Conservation (phyloP, 495 filamentous ascomycete genomes). For the Daldinia bambusicola region DNA sequence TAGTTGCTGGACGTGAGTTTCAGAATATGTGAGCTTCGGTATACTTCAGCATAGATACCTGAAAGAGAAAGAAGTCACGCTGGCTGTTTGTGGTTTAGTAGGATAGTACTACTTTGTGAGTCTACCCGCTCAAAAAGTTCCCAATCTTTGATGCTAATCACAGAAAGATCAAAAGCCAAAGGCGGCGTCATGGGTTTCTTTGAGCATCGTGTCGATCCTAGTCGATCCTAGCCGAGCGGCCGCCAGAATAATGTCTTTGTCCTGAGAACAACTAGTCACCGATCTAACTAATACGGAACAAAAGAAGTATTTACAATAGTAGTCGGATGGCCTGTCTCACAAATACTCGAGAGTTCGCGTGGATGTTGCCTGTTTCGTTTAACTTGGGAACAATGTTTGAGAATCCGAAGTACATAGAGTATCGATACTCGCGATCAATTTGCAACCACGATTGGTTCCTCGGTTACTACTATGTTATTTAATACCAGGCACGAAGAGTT, state of each 20-base stretch:
- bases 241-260: conserved; percentile 42
- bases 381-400: conserved; percentile 24
- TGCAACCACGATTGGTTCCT: not conserved
- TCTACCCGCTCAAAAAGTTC: conserved; percentile 19
- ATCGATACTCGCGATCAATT: not conserved
- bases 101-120: conserved; percentile 19
- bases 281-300: conserved; percentile 4
- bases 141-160: conserved; percentile 24
- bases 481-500: not conserved
- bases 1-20: conserved; percentile 19
- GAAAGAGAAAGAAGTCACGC: not conserved
- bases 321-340: not conserved
- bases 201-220: conserved; percentile 5
- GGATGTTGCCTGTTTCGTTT: conserved; percentile 13
- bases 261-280: not conserved
- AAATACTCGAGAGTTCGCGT: conserved; percentile 11
- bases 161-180: not conserved
- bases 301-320: conserved; percentile 19
- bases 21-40: not conserved
- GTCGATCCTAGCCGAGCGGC: conserved; percentile 18
- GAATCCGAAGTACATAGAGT: conserved; percentile 27
- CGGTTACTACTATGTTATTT: not conserved
- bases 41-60: conserved; percentile 8
- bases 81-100: not conserved
- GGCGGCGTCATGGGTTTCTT: conserved; percentile 30